Percentiles rank a stretch among this genome's conserved stretches.
Evolutionary conservation across 768 basidiomycete species (phyloP).

Genomic region (Thelephora ganbajun): DNA sequence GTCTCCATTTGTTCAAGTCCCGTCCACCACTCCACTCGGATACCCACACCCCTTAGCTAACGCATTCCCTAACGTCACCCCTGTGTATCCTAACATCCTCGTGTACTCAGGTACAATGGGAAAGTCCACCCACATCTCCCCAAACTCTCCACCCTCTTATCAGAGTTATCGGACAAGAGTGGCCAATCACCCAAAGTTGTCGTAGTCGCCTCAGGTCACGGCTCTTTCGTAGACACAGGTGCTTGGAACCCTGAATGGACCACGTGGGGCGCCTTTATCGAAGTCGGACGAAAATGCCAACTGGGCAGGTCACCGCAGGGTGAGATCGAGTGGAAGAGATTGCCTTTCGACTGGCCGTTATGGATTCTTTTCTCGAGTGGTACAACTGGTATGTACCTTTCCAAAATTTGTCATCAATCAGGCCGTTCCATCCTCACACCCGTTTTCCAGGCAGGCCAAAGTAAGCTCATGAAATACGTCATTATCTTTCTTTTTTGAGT

Average conservation of each 20-base stretch:
- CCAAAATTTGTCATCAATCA: background rate
- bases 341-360: conserved; percentile 62
- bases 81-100: too few species aligned
- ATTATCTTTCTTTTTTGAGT: background rate
- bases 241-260: conserved; percentile 36
- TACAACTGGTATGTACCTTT: conserved; percentile 44
- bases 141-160: conserved; percentile 45
- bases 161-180: conserved; percentile 29
- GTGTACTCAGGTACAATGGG: conserved; percentile 43
- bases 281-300: conserved; percentile 27
- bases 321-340: conserved; percentile 50
- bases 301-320: conserved; percentile 37
- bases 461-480: conserved; percentile 16
- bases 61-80: too few species aligned
- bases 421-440: background rate
- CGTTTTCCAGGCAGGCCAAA: conserved; percentile 30
- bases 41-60: too few species aligned
- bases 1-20: conserved; percentile 11
- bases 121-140: conserved; percentile 54
- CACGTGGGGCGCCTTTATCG: conserved; percentile 39
- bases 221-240: conserved; percentile 16
- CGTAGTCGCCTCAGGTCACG: conserved; percentile 27
- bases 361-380: conserved; percentile 83
- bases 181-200: conserved; percentile 34
- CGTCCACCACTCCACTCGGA: background rate